Conservation (phyloP, 78 protist genomes). For the Polysphondylium violaceum region DNA sequence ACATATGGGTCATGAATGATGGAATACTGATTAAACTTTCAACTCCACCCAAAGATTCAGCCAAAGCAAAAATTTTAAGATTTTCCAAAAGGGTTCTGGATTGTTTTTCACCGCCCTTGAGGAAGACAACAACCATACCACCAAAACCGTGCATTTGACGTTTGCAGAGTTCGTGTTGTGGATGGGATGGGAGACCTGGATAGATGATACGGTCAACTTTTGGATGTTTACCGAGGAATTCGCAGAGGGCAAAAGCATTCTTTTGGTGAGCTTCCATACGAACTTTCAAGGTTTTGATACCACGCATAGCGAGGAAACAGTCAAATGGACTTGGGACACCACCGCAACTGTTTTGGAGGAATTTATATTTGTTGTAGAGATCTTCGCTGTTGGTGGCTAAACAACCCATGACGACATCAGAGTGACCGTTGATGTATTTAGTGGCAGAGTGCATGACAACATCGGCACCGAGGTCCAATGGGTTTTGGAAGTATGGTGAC, state of each 20-base stretch:
- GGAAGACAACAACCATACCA: slow-evolving; percentile 85
- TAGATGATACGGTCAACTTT: slow-evolving; percentile 90
- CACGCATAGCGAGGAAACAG: slow-evolving; percentile 91
- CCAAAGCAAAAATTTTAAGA: slow-evolving; percentile 83
- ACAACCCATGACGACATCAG: slow-evolving; percentile 93
- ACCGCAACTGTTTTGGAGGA: slow-evolving; percentile 89
- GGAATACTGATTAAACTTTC: slow-evolving; percentile 59
- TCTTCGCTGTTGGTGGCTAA: slow-evolving; percentile 68
- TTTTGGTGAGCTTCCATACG: slow-evolving; percentile 88
- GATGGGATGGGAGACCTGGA: slow-evolving; percentile 92
- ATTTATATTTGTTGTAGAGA: slow-evolving; percentile 52
- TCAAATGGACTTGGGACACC: slow-evolving; percentile 93
- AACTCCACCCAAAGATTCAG: slow-evolving; percentile 91
- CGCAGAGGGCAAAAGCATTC: slow-evolving; percentile 86
- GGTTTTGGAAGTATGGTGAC: slow-evolving; percentile 93
- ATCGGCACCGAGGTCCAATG: slow-evolving; percentile 96
- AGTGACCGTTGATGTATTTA: slow-evolving; percentile 96
- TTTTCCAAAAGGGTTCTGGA: slow-evolving; percentile 79
- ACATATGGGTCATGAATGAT: slow-evolving; percentile 91
- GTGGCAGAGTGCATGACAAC: slow-evolving; percentile 95
- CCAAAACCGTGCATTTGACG: slow-evolving; percentile 85
- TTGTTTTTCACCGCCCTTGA: slow-evolving; percentile 74
- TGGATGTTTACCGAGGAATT: slow-evolving; percentile 67
- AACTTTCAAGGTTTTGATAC: slow-evolving; percentile 91
- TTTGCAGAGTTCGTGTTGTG: slow-evolving; percentile 87